phyloP scores from a whole-genome alignment of 257 asterid genomes.

The Henckelia pumila region DNA sequence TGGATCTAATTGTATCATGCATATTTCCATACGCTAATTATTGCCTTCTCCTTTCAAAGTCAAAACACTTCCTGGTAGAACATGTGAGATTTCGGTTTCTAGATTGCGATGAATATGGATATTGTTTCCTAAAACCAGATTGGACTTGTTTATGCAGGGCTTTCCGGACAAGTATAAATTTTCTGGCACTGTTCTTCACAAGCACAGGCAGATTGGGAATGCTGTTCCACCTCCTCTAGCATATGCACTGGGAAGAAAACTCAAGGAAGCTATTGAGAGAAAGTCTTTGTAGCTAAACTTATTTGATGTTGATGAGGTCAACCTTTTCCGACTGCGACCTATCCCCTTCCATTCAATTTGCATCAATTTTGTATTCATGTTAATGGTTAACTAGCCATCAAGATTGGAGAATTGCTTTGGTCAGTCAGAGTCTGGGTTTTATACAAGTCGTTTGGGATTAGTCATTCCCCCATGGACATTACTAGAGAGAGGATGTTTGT shows the following conservation, averaged over 20 bases:
- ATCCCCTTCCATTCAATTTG: no score
- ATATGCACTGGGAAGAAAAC: slow-evolving; percentile 75
- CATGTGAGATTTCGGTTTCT: not conserved
- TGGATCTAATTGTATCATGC: not conserved
- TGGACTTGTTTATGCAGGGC: slow-evolving; percentile 50
- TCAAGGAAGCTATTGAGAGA: slow-evolving; percentile 71
- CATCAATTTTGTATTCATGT: not conserved
- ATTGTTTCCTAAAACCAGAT: not conserved
- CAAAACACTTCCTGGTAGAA: not conserved
- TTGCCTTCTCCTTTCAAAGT: not conserved
- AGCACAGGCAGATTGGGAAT: slow-evolving; percentile 91
- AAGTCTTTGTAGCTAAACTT: slow-evolving; percentile 13
- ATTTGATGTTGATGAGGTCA: not conserved
- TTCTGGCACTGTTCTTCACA: slow-evolving; percentile 60
- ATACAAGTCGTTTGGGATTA: no score
- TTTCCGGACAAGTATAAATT: slow-evolving; percentile 75
- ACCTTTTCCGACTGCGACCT: not conserved
- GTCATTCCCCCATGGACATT: no score
- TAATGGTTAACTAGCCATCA: not conserved
- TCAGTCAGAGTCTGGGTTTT: not conserved
- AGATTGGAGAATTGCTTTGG: not conserved
- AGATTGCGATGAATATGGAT: not conserved
- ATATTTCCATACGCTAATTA: not conserved
- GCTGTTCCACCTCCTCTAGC: slow-evolving; percentile 98
- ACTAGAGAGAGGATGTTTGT: no score